Percentiles rank a stretch among this genome's conserved stretches.
These are phyloP conservation scores for Glycyrrhiza uralensis DNA, from an alignment of 306 rosid species.

Conservation along the genomic window DNA sequence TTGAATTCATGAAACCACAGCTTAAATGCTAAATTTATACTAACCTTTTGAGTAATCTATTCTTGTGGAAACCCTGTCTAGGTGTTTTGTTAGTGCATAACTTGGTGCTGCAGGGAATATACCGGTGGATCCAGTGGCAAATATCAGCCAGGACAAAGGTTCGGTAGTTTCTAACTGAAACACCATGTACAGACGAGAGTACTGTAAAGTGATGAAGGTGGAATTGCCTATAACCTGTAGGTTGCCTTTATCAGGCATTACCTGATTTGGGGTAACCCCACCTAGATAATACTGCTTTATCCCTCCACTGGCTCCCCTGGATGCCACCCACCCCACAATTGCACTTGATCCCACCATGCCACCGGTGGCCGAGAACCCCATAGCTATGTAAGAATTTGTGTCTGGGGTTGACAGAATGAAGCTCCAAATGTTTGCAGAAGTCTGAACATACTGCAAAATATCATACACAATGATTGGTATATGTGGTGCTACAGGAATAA, in stretches of 20 bases:
- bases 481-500: background rate
- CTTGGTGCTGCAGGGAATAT: conserved; percentile 51
- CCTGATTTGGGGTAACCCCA: conserved; percentile 48
- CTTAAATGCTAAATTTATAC: background rate
- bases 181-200: conserved; percentile 43
- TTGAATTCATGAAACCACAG: background rate
- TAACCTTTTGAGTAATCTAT: conserved; percentile 58
- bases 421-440: conserved; percentile 54
- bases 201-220: conserved; percentile 42
- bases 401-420: conserved; percentile 70
- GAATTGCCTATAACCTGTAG: conserved; percentile 41
- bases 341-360: conserved; percentile 75
- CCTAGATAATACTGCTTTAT: conserved; percentile 60
- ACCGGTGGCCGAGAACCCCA: conserved; percentile 65
- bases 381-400: conserved; percentile 57
- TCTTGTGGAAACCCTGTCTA: conserved; percentile 45
- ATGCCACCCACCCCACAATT: conserved; percentile 70
- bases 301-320: conserved; percentile 34
- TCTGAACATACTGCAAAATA: conserved; percentile 47
- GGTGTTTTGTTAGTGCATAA: conserved; percentile 47
- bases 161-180: conserved; percentile 50
- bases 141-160: conserved; percentile 39
- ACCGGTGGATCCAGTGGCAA: conserved; percentile 57
- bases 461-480: background rate
- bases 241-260: conserved; percentile 55